Conservation (phyloP, 2,329 filamentous ascomycete species). For the Pseudogymnoascus sp. region DNA sequence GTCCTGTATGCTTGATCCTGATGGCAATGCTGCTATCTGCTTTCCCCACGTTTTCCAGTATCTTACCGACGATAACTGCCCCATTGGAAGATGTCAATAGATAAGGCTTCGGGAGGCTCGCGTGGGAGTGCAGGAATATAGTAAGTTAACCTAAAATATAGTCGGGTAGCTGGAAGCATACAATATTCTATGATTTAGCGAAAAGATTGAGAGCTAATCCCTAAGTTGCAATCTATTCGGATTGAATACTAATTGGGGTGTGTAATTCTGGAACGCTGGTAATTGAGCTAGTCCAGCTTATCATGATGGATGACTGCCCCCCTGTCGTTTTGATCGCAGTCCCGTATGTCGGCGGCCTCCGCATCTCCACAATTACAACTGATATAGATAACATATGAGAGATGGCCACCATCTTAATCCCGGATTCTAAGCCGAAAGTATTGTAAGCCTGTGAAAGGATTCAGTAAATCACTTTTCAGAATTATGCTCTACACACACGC, state of each 20-base stretch:
- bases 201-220: neutral
- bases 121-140: neutral
- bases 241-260: neutral
- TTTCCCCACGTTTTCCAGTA: neutral
- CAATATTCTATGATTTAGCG: neutral
- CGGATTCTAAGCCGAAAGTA: neutral
- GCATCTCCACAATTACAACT: neutral
- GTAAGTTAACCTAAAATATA: neutral
- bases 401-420: neutral
- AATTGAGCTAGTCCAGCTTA: neutral
- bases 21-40: neutral
- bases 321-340: neutral
- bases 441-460: neutral
- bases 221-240: neutral
- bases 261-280: neutral
- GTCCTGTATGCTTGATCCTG: neutral
- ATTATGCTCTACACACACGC: constrained; percentile 38
- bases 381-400: neutral
- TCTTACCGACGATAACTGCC: neutral
- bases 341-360: neutral
- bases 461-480: neutral
- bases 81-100: neutral
- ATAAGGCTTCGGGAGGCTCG: neutral
- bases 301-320: neutral
- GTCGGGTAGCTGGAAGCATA: neutral